Conservation (phyloP, 495 filamentous ascomycete genomes). For the Cairneyella variabilis region DNA sequence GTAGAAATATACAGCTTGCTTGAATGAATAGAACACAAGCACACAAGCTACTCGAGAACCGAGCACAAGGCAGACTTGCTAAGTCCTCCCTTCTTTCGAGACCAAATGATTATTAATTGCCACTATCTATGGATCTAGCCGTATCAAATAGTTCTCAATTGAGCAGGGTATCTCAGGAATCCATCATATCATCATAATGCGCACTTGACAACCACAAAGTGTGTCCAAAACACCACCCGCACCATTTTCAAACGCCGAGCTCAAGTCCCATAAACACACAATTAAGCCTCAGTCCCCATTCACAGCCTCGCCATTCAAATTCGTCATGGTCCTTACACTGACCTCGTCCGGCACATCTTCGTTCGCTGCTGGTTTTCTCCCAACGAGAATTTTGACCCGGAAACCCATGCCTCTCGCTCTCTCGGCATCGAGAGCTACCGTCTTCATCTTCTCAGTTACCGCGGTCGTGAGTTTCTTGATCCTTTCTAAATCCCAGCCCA, state of each 20-base stretch:
- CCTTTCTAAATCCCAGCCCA: conserved; percentile 51
- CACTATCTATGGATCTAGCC: too few species aligned
- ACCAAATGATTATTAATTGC: too few species aligned
- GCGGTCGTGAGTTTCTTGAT: conserved; percentile 52
- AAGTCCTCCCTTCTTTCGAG: too few species aligned
- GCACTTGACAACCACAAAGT: neutral
- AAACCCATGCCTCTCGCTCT: conserved; percentile 38
- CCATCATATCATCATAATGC: conserved; percentile 3
- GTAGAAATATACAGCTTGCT: too few species aligned
- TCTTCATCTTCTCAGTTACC: conserved; percentile 48
- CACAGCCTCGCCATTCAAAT: neutral
- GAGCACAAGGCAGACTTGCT: too few species aligned
- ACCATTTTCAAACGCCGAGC: neutral
- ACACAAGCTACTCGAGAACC: too few species aligned
- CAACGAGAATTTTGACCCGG: conserved; percentile 51
- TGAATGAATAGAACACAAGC: too few species aligned
- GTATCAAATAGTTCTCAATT: neutral
- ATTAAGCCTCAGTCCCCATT: neutral
- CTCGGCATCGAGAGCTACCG: conserved; percentile 38
- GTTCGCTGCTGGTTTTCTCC: conserved; percentile 43
- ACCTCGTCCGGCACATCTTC: conserved; percentile 2
- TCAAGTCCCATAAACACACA: neutral
- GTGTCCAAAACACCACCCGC: conserved; percentile 2
- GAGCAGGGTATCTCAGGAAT: conserved; percentile 3
- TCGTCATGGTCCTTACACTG: conserved; percentile 7